Evolutionary conservation across 2,329 filamentous ascomycete genomes (phyloP).

Genomic region (Lomentospora prolificans): DNA sequence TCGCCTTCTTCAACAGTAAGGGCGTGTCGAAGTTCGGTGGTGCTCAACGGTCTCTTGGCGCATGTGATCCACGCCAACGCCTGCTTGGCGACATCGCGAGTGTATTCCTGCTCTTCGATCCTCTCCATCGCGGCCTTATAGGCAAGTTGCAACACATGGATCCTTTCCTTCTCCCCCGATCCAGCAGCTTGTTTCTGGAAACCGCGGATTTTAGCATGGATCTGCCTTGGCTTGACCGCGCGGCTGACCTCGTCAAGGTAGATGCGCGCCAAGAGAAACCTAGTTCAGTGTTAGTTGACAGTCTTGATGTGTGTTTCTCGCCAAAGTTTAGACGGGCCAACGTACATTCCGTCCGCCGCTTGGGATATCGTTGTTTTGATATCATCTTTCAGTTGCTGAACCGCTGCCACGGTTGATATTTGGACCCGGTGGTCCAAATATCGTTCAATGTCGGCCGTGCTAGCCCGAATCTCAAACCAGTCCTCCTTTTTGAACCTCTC

Average conservation of each 20-base stretch:
- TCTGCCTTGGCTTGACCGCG: conserved; percentile 18
- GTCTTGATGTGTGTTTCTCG: background rate
- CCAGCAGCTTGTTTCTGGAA: conserved; percentile 21
- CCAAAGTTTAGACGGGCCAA: background rate
- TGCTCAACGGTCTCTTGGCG: conserved; percentile 22
- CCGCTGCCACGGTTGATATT: background rate
- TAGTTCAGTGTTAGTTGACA: background rate
- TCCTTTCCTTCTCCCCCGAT: conserved; percentile 19
- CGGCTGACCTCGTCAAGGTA: conserved; percentile 13
- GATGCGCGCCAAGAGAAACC: conserved; percentile 8
- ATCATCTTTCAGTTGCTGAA: conserved; percentile 8
- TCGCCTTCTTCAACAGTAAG: conserved; percentile 25
- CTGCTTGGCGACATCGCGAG: conserved; percentile 26
- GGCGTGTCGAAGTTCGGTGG: conserved; percentile 29
- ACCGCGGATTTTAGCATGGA: conserved; percentile 16
- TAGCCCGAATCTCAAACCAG: conserved; percentile 10
- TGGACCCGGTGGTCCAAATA: conserved; percentile 10
- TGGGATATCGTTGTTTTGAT: conserved; percentile 9
- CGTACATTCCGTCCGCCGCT: conserved; percentile 8
- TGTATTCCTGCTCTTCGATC: conserved; percentile 26
- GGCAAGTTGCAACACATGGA: conserved; percentile 12
- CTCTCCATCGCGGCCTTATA: conserved; percentile 32
- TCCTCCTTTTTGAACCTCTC: background rate
- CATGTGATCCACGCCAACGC: conserved; percentile 30
- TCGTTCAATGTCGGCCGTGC: conserved; percentile 7